These are phyloP conservation scores for Closterium sp. DNA, from an alignment of 139 green algal genomes.

Conservation along the genomic window DNA sequence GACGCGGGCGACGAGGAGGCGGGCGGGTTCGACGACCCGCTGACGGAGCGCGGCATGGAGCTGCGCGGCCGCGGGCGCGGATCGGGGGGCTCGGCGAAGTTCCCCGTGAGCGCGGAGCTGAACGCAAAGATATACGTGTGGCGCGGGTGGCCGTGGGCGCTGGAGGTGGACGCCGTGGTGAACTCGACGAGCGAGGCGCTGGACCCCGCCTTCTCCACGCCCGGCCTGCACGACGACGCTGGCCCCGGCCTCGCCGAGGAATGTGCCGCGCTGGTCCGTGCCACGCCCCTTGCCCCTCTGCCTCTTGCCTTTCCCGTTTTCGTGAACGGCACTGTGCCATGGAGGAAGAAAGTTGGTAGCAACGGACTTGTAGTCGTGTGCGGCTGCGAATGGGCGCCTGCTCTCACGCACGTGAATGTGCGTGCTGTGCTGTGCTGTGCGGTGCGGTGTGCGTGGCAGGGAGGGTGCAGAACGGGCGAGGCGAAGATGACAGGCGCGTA, in stretches of 20 bases:
- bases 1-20: neutral
- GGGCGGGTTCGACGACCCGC: neutral
- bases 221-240: constrained; percentile 38
- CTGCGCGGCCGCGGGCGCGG: neutral
- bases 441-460: constrained; percentile 3
- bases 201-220: constrained; percentile 13
- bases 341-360: too few species aligned
- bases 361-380: too few species aligned
- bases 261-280: constrained; percentile 30
- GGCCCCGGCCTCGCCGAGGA: constrained; percentile 44
- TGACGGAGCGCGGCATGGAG: neutral
- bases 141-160: constrained; percentile 32
- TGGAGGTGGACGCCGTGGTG: constrained; percentile 50
- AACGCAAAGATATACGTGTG: constrained; percentile 45
- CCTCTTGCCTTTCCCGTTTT: neutral
- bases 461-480: constrained; percentile 40
- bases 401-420: neutral
- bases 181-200: constrained; percentile 50
- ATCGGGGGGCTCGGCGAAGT: constrained; percentile 7
- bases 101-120: constrained; percentile 38
- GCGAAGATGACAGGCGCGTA: constrained; percentile 43
- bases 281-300: neutral
- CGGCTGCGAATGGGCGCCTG: too few species aligned
- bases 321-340: neutral
- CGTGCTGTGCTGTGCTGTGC: neutral